Evolutionary conservation across 805 yeast genomes (phyloP).

Genomic region (Tetrapisispora arboricola): DNA sequence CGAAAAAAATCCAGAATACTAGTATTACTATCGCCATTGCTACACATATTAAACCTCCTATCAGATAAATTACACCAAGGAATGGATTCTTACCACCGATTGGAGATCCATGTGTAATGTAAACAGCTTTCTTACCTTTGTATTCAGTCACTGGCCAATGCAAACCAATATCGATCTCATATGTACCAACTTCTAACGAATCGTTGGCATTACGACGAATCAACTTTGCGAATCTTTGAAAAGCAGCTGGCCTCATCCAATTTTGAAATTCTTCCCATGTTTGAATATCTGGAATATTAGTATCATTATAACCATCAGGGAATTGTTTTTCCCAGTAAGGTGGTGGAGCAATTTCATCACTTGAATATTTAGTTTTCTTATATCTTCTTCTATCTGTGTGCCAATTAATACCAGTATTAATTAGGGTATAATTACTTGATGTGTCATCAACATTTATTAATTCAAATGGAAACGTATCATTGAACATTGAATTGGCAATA

Average conservation of each 20-base stretch:
- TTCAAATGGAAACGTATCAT: constrained; percentile 60
- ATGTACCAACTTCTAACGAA: constrained; percentile 44
- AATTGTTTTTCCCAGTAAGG: constrained; percentile 75
- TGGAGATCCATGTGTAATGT: constrained; percentile 57
- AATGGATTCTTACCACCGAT: constrained; percentile 71
- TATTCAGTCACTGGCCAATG: constrained; percentile 71
- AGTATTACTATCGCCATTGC: constrained; percentile 44
- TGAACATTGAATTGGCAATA: constrained; percentile 85
- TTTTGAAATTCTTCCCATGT: constrained; percentile 80
- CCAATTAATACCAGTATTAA: constrained; percentile 73
- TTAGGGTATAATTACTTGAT: constrained; percentile 27
- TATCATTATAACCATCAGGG: constrained; percentile 84
- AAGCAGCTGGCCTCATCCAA: constrained; percentile 91
- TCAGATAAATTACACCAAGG: constrained; percentile 65
- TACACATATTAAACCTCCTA: constrained; percentile 61
- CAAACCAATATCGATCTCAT: constrained; percentile 55
- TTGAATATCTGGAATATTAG: constrained; percentile 67
- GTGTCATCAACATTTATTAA: constrained; percentile 30
- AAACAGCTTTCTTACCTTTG: constrained; percentile 58
- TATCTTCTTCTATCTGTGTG: constrained; percentile 59
- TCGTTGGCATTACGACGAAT: constrained; percentile 53
- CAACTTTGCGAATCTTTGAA: constrained; percentile 57
- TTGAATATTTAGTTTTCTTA: constrained; percentile 59
- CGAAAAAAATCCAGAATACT: constrained; percentile 46
- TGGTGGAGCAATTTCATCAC: constrained; percentile 78